Evolutionary conservation across 2,329 filamentous ascomycete species (phyloP).

Genomic region (Colletotrichum chrysophilum): DNA sequence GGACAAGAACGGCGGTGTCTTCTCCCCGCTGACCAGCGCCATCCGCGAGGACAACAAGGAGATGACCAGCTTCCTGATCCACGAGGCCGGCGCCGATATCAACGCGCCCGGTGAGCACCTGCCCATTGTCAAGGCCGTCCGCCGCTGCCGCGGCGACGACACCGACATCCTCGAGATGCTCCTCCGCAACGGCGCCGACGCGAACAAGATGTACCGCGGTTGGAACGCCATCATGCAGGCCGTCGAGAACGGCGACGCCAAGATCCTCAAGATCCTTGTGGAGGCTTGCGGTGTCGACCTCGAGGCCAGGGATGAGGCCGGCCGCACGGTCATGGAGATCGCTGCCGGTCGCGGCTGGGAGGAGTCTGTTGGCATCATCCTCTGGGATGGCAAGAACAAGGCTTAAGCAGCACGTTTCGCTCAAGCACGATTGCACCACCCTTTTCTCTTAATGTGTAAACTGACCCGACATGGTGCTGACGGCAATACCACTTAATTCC

Average conservation of each 20-base stretch:
- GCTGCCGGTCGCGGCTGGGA: slow-evolving; percentile 63
- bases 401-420: not conserved
- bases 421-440: not conserved
- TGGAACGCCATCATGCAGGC: slow-evolving; percentile 72
- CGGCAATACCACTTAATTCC: not conserved
- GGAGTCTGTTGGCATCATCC: slow-evolving; percentile 57
- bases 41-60: slow-evolving; percentile 67
- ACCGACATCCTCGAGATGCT: slow-evolving; percentile 67
- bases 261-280: slow-evolving; percentile 57
- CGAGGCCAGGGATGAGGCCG: slow-evolving; percentile 57
- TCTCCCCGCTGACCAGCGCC: slow-evolving; percentile 71
- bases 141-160: slow-evolving; percentile 60
- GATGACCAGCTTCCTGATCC: slow-evolving; percentile 66
- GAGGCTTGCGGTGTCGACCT: slow-evolving; percentile 56
- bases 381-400: slow-evolving; percentile 16
- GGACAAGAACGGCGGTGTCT: slow-evolving; percentile 75
- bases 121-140: slow-evolving; percentile 72
- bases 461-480: not conserved
- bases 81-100: slow-evolving; percentile 66
- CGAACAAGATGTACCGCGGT: slow-evolving; percentile 70
- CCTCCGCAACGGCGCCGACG: slow-evolving; percentile 67
- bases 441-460: not conserved
- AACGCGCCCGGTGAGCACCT: slow-evolving; percentile 74
- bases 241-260: slow-evolving; percentile 65
- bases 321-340: slow-evolving; percentile 60